Conservation (phyloP, 1,139 yeast species). For the Kazachstania sp. region DNA sequence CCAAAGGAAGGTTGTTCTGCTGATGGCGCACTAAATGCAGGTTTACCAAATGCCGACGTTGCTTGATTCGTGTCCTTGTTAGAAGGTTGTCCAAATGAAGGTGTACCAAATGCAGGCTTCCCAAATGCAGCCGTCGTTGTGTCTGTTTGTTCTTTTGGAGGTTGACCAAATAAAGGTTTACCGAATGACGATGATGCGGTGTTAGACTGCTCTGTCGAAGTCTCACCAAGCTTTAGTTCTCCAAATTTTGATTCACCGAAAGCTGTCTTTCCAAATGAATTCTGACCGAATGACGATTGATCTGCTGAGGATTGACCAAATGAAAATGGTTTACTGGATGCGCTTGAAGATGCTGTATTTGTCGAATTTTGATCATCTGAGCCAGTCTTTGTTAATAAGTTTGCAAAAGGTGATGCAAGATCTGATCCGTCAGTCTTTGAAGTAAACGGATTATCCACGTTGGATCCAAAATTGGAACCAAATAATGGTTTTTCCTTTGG, state of each 20-base stretch:
- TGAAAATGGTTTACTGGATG: conserved; percentile 1
- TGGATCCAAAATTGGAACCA: neutral
- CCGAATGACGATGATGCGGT: conserved; percentile 3
- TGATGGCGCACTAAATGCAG: conserved; percentile 12
- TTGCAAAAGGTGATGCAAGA: neutral
- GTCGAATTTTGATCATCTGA: neutral
- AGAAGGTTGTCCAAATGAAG: too few relatives aligned
- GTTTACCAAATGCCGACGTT: conserved; percentile 11
- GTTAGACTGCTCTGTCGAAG: conserved; percentile 2
- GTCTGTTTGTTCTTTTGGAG: neutral
- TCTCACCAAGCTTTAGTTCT: too few relatives aligned
- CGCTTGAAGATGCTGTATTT: neutral
- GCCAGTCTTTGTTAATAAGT: neutral
- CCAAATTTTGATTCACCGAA: neutral
- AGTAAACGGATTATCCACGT: conserved; percentile 2
- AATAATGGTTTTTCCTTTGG: neutral
- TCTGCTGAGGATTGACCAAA: neutral
- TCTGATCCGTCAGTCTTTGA: neutral
- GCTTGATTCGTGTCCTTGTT: too few relatives aligned
- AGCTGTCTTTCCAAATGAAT: neutral
- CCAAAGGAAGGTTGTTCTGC: too few relatives aligned
- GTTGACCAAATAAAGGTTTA: conserved; percentile 9
- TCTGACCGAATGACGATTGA: neutral
- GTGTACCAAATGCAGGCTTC: neutral
- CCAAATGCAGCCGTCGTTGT: conserved; percentile 9